Conservation (phyloP, 352 stramenopile genomes). For the Blastocystis sp. region DNA sequence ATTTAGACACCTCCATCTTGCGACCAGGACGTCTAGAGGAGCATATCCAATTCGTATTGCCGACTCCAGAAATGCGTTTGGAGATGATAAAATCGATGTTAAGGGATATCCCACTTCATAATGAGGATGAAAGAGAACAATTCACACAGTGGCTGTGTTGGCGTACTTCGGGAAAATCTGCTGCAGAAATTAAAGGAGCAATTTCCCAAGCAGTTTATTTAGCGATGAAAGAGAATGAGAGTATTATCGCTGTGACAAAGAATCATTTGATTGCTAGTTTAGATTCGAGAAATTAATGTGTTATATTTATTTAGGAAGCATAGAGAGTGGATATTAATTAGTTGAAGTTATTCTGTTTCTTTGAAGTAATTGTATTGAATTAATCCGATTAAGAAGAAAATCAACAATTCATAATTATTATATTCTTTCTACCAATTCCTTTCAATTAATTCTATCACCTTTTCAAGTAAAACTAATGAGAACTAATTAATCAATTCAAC, state of each 20-base stretch:
- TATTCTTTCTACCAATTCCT: background rate
- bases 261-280: background rate
- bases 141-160: background rate
- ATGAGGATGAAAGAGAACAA: background rate
- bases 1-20: slow-evolving; percentile 81
- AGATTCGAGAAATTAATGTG: background rate
- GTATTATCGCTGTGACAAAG: background rate
- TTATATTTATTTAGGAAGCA: background rate
- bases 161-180: background rate
- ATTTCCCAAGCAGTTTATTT: background rate
- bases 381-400: background rate
- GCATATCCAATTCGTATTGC: slow-evolving; percentile 55
- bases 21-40: slow-evolving; percentile 74
- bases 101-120: slow-evolving; percentile 15
- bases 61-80: background rate
- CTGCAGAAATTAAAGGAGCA: background rate
- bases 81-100: slow-evolving; percentile 32
- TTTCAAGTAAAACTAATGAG: too few species aligned
- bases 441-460: background rate
- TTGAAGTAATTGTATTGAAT: background rate
- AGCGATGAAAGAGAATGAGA: background rate
- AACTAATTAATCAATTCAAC: too few species aligned
- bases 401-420: background rate
- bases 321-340: background rate
- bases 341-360: background rate